These are phyloP conservation scores for Puccinia triticina DNA, from an alignment of 1,284 basidiomycete genomes.

Conservation along the genomic window DNA sequence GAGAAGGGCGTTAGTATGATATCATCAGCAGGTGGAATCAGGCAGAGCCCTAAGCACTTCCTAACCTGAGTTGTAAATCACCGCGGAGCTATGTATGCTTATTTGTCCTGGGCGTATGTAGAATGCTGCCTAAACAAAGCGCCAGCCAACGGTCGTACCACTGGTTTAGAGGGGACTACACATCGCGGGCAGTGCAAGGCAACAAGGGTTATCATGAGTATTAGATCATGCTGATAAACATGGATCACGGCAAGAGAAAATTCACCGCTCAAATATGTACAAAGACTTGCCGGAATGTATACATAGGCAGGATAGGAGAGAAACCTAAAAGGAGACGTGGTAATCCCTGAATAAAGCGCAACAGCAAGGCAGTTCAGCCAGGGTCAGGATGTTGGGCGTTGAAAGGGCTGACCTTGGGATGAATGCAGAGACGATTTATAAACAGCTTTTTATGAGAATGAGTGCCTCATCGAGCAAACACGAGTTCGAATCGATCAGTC, in stretches of 20 bases:
- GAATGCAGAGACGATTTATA: conserved; percentile 6
- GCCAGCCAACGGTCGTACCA: conserved; percentile 20
- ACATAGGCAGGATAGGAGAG: background rate
- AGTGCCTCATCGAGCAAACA: conserved; percentile 22
- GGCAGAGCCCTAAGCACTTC: conserved; percentile 1
- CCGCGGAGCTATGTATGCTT: background rate
- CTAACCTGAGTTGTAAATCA: conserved; percentile 22
- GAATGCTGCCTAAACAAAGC: conserved; percentile 3
- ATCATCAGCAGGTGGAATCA: conserved; percentile 1
- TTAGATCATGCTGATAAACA: background rate
- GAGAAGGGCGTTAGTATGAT: background rate
- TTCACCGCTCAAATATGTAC: background rate
- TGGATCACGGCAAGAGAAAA: background rate
- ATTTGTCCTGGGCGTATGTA: background rate
- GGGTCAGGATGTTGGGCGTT: background rate
- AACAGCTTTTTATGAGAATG: conserved; percentile 1
- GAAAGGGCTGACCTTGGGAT: background rate
- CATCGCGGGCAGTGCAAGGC: background rate
- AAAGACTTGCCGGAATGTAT: background rate
- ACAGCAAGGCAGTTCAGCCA: background rate
- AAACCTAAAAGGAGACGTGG: background rate
- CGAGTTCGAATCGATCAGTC: background rate
- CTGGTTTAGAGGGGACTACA: background rate
- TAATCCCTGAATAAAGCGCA: background rate
- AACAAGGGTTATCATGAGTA: background rate